A percentile compares a stretch with the other conserved stretches of the same genome.
These are phyloP conservation scores for Pyronema omphalodes DNA, from an alignment of 495 filamentous ascomycete species.

Conservation along the genomic window DNA sequence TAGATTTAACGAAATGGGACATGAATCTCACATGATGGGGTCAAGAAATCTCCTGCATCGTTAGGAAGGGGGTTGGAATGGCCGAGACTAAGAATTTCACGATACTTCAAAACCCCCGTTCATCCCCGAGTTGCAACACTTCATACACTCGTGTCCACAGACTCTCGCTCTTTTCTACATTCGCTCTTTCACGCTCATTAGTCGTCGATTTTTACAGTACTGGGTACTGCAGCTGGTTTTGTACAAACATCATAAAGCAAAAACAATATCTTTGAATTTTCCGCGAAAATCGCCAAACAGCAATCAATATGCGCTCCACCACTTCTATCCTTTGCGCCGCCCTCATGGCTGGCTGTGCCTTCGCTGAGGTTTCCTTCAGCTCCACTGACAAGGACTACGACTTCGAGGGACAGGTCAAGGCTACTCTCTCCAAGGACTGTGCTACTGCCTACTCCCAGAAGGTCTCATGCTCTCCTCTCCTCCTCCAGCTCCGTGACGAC, in stretches of 20 bases:
- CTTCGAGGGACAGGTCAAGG: slow-evolving; percentile 5
- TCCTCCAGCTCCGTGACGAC: slow-evolving; percentile 6
- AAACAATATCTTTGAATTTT: background rate
- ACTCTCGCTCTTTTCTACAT: background rate
- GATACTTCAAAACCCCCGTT: background rate
- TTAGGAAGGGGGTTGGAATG: background rate
- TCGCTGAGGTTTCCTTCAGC: slow-evolving; percentile 10
- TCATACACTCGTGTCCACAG: too few species aligned
- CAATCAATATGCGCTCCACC: background rate
- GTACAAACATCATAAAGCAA: too few species aligned
- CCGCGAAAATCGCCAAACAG: background rate
- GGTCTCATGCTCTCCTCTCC: slow-evolving; percentile 4
- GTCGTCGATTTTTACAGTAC: background rate
- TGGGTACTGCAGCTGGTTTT: background rate
- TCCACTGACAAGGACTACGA: slow-evolving; percentile 1
- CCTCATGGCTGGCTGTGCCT: slow-evolving; percentile 1
- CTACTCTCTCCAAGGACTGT: slow-evolving; percentile 4
- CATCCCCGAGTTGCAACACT: background rate
- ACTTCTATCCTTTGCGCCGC: background rate
- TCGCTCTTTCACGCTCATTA: background rate
- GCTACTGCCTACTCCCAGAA: slow-evolving; percentile 1
- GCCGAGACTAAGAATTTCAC: background rate
- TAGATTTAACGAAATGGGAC: too few species aligned
- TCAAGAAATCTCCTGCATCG: background rate
- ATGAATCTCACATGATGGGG: background rate